These are phyloP conservation scores for Diddensiella caesifluorescens DNA, from an alignment of 805 yeast genomes.

Conservation along the genomic window DNA sequence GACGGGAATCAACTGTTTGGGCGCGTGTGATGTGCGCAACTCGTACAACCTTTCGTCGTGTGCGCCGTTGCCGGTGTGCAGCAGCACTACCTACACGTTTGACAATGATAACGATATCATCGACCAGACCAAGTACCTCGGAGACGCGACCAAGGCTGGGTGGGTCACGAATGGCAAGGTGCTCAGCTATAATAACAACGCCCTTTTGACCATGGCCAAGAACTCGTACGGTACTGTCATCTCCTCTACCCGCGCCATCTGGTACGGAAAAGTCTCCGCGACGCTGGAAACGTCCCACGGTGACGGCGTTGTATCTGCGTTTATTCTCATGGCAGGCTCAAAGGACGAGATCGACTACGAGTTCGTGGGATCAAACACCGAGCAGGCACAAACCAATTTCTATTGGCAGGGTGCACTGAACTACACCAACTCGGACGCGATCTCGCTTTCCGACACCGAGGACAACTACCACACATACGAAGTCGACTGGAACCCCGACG, in stretches of 20 bases:
- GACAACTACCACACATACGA: conserved; percentile 68
- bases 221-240: conserved; percentile 73
- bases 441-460: conserved; percentile 46
- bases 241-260: conserved; percentile 70
- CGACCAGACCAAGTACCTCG: conserved; percentile 48
- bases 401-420: conserved; percentile 71
- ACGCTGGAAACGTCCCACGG: conserved; percentile 67
- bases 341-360: conserved; percentile 90
- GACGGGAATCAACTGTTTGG: conserved; percentile 70
- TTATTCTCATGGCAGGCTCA: conserved; percentile 74
- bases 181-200: conserved; percentile 48
- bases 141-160: conserved; percentile 60
- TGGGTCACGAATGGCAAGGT: conserved; percentile 60
- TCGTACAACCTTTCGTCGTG: conserved; percentile 67
- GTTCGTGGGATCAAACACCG: conserved; percentile 70
- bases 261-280: conserved; percentile 81
- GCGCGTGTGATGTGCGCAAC: conserved; percentile 76
- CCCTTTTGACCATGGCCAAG: conserved; percentile 75
- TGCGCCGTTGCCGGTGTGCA: conserved; percentile 80
- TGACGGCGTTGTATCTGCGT: conserved; percentile 78
- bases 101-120: conserved; percentile 32
- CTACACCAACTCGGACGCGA: conserved; percentile 52
- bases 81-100: conserved; percentile 31
- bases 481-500: conserved; percentile 79
- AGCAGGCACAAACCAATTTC: conserved; percentile 67